These are phyloP conservation scores for Trypanosoma conorhini DNA, from an alignment of 208 protist genomes.

Conservation along the genomic window DNA sequence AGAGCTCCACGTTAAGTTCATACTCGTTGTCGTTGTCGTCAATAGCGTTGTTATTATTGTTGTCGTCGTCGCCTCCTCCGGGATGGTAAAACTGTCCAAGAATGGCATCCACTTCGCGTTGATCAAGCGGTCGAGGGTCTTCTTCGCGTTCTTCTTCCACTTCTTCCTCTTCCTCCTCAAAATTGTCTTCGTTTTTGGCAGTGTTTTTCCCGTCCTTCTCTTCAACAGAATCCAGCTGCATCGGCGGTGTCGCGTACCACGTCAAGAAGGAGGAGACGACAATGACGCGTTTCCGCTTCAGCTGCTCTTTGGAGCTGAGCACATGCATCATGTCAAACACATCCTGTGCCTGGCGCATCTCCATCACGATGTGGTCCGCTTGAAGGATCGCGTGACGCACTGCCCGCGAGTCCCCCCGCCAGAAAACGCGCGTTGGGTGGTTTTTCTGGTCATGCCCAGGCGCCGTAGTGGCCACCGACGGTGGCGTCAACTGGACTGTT, in stretches of 20 bases:
- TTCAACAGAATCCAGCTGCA: slow-evolving; percentile 25
- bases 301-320: slow-evolving; percentile 64
- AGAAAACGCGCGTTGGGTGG: slow-evolving; percentile 37
- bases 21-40: slow-evolving; percentile 1
- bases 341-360: slow-evolving; percentile 80
- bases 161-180: slow-evolving; percentile 38
- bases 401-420: slow-evolving; percentile 48
- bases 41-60: slow-evolving; percentile 5
- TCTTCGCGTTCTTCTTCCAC: slow-evolving; percentile 25
- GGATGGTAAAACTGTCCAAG: slow-evolving; percentile 19
- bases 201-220: not conserved
- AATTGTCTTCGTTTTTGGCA: slow-evolving; percentile 13
- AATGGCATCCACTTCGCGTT: slow-evolving; percentile 32
- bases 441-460: not conserved
- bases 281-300: slow-evolving; percentile 77
- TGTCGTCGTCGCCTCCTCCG: not conserved
- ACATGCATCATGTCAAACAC: slow-evolving; percentile 79
- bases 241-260: slow-evolving; percentile 85
- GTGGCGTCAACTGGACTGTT: not conserved
- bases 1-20: slow-evolving; percentile 44
- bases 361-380: slow-evolving; percentile 81
- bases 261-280: slow-evolving; percentile 89
- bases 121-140: slow-evolving; percentile 42
- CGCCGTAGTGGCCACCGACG: not conserved
- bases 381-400: slow-evolving; percentile 63